Base-by-base conservation (phyloP, 768 basidiomycete genomes). In the Pleurotus pulmonarius region DNA sequence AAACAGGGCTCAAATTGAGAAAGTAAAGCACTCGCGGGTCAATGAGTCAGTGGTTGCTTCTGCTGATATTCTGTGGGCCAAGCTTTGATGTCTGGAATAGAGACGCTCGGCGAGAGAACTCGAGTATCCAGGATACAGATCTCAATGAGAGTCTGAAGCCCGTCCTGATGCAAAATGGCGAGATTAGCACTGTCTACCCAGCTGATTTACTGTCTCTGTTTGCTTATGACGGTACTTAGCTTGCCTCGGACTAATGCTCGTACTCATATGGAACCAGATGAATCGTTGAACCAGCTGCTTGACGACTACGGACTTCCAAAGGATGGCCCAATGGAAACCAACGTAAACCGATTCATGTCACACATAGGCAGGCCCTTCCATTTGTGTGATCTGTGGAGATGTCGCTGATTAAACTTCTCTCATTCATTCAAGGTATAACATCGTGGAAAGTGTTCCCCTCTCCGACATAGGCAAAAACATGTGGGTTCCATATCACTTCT, bases 321-420 rank as follows among this genome's bases (percentile, higher is more conserved):
- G 34, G 70, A 75, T 18, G 73, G 75, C 2, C 63, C 70, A 11
- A 65, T 73, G 26, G 72, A 77, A 51, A 69, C 64, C 58, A 83
- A 83, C 61, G 65, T 82, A 46, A 83, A 79, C 59, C 67, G 73
- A n/a, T 86, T 87, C 64, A 73, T 86, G 67, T 66, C 74, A 26
- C 78, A 82, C 61, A 79, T 83, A 55, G 85, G 84, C 80, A 58
- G 68, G 59, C 44, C 49, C 11, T 11, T n/a, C 26, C 5, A 24
- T 20, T 41, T 24, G 2, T 24, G 2, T 4, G 29, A 34, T 34
- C 9, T 34, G 29, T 3, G 1, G 29, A 26, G 7, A 1, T 9
- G 8, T 34, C 9, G 29, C 8, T 34, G 29, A 34, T 34, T 34
- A 34, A 34, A 34, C 29, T 34, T 34, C 41, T 44, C 39, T 11